Evolutionary conservation across 305 asterid genomes (phyloP).

Genomic region (Solanum aculeatissimum): DNA sequence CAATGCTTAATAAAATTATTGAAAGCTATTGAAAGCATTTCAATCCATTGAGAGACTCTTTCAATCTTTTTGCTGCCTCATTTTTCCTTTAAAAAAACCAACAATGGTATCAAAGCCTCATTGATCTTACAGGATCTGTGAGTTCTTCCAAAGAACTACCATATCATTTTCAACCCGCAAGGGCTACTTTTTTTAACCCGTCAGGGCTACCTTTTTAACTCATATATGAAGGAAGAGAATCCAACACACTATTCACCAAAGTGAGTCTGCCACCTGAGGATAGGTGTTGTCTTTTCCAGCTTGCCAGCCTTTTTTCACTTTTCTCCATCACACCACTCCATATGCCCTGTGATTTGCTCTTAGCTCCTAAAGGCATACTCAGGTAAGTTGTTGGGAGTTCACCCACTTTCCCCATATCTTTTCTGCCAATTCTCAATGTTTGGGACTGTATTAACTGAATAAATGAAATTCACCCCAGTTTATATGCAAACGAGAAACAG

Average conservation of each 20-base stretch:
- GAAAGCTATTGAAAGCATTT: no score
- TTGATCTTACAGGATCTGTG: no score
- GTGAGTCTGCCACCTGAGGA: neutral
- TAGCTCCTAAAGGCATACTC: neutral
- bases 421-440: neutral
- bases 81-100: no score
- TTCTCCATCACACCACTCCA: neutral
- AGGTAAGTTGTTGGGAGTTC: neutral
- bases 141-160: no score
- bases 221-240: neutral
- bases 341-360: neutral
- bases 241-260: neutral
- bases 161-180: no score
- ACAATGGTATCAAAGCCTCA: no score
- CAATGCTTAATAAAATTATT: no score
- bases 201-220: no score
- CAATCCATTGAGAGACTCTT: no score
- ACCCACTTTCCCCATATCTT: neutral
- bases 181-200: no score
- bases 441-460: neutral
- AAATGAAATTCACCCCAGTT: neutral
- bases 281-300: neutral
- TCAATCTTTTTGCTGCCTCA: no score
- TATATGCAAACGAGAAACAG: neutral
- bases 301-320: neutral